Base-by-base conservation (phyloP, 352 stramenopile species). In the Phytophthora hibernalis region DNA sequence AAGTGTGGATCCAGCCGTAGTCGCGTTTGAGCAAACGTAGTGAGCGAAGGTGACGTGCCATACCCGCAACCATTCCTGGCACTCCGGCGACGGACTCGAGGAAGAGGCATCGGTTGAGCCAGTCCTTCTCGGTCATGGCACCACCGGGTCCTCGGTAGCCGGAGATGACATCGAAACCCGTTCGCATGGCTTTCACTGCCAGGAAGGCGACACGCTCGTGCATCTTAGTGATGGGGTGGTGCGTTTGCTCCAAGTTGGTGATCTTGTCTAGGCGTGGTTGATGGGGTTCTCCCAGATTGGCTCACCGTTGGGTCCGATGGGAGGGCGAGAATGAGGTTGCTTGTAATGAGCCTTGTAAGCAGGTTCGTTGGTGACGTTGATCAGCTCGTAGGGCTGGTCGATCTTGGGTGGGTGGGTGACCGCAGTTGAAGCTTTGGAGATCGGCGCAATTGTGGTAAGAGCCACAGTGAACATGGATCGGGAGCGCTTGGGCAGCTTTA, bases 1-100 rank as follows among this genome's bases (percentile, higher is more conserved):
- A 72, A n/a, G 92, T 93, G 72, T 94, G 79, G 75, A 98, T 97
- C 90, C 89, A 97, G 16, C 91, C 91, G 48, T 96, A 91, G 80
- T 97, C 91, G 18, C 92, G 84, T 26, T 79, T 72, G 76, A 98
- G 93, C 15, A 76, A 79, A 1, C 91, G 85, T 5, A 98, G 63
- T 15, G 87, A 96, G 3, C 77, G 77, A 45, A 98, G 87, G 62
- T 98, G 92, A 20, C 86, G 77, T 26, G 80, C 38, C 74, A 88
- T 91, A 11, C 78, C 88, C 3, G 65, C 88, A 3, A 96, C 86
- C 76, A 96, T 93, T 22, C 88, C 88, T 2, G 85, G 88, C 1
- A 94, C 86, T 5, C 83, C 84, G 9, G 88, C 88, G 10, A 96
- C 72, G 2, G 86, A 90, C 72, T 96, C 88, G 4, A 96, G 79